Base-by-base conservation (phyloP, 2,329 filamentous ascomycete genomes). In the Colletotrichum lupini region DNA sequence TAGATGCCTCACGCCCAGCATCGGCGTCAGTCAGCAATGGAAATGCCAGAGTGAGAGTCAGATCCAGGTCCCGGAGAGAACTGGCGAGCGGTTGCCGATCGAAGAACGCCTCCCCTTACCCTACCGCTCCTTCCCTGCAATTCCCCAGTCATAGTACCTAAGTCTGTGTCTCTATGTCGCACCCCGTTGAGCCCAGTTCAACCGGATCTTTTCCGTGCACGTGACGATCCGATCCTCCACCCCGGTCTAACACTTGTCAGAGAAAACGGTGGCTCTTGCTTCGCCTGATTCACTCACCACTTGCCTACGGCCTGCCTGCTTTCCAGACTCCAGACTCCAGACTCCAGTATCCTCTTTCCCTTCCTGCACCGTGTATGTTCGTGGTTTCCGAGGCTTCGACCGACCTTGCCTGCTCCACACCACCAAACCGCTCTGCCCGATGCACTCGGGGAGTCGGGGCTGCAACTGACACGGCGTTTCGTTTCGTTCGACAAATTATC, bases 381-480 rank as follows among this genome's bases (percentile, higher is more conserved):
- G 42, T 49, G 19, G 42, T 11, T 49, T n/a, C 19, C 19, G 42
- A 49, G 19, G 19, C 42, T 49, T 26, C 63, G n/a, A 57, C 52
- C 37, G 46, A 22, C 46, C 32, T 49, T 42, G 28, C 28, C 53
- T 55, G 53, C 53, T 59, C 59, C 59, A 69, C 58, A n/a, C 53
- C 55, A 68, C 53, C 49, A 57, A 55, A 30, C 55, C 58, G 49
- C 59, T 56, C 42, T 72, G 28, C 37, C 69, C 58, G 65, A 52
- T 30, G 32, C 30, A 58, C 58, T 53, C 8, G 16, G 22, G 62
- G 28, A 55, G 14, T 68, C 61, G 66, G 59, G 66, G 55, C 66
- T 64, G 59, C 59, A 72, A 60, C 66, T 53, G 66, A 69, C 70
- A 37, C 37, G 63, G 59, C 30, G 55, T 72, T 64, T 72, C 58